phyloP scores from a whole-genome alignment of 306 rosid genomes.

The Morella rubra region DNA sequence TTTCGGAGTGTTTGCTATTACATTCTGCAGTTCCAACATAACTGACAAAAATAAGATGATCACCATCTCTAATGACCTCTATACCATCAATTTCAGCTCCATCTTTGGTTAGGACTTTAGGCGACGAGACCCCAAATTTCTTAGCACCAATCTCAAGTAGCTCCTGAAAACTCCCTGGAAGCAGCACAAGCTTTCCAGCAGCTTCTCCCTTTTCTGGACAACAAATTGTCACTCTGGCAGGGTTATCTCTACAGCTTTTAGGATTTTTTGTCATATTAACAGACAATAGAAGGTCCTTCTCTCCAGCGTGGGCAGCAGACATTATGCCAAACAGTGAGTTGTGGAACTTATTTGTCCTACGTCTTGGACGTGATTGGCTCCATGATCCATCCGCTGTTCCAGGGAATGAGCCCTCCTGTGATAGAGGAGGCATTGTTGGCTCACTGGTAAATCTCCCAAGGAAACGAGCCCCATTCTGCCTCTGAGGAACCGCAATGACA shows the following conservation, averaged over 20 bases:
- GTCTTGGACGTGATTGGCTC: slow-evolving; percentile 57
- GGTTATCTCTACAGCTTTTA: slow-evolving; percentile 9
- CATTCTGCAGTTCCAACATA: slow-evolving; percentile 16
- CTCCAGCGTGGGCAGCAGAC: slow-evolving; percentile 59
- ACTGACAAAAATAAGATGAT: slow-evolving; percentile 60
- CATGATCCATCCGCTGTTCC: slow-evolving; percentile 38
- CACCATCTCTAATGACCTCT: slow-evolving; percentile 89
- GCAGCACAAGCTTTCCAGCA: slow-evolving; percentile 65
- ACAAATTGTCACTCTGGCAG: slow-evolving; percentile 60
- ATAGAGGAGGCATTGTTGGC: slow-evolving; percentile 52
- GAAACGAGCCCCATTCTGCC: slow-evolving; percentile 32
- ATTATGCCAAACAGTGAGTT: slow-evolving; percentile 83
- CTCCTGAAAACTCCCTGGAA: slow-evolving; percentile 64
- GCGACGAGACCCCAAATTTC: slow-evolving; percentile 48
- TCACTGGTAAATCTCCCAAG: slow-evolving; percentile 74
- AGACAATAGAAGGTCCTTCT: slow-evolving; percentile 39
- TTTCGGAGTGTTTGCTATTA: background rate
- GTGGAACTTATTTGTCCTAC: slow-evolving; percentile 58
- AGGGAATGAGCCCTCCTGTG: slow-evolving; percentile 41
- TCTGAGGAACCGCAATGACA: slow-evolving; percentile 36
- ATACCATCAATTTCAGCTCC: slow-evolving; percentile 75
- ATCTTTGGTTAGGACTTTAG: slow-evolving; percentile 51
- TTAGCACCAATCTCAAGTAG: slow-evolving; percentile 67
- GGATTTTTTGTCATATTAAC: slow-evolving; percentile 27
- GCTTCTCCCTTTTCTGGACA: slow-evolving; percentile 65